A percentile compares a stretch with the other conserved stretches of the same genome.
Conservation (phyloP, 176 grass and related monocot species). For the Typha latifolia region DNA sequence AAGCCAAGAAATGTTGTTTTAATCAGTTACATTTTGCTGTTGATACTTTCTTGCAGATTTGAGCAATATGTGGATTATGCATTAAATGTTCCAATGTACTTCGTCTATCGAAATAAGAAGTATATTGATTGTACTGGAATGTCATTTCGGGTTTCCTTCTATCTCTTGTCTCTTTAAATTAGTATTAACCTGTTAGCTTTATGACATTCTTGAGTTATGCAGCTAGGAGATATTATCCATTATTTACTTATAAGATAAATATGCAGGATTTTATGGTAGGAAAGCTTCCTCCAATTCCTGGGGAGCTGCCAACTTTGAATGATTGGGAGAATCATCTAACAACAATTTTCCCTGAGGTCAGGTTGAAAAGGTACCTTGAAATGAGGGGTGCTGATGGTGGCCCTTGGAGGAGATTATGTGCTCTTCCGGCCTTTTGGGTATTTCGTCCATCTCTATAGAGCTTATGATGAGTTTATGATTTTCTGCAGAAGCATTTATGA, state of each 20-base stretch:
- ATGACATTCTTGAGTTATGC: neutral
- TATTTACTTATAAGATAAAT: constrained; percentile 7
- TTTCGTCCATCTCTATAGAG: constrained; percentile 1
- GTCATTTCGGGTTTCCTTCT: constrained; percentile 81
- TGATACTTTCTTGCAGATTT: constrained; percentile 48
- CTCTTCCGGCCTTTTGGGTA: constrained; percentile 97
- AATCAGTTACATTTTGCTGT: constrained; percentile 1
- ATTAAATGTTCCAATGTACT: constrained; percentile 95
- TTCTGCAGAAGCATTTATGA: neutral
- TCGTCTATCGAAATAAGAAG: constrained; percentile 87
- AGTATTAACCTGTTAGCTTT: constrained; percentile 11
- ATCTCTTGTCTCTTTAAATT: constrained; percentile 13
- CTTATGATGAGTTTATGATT: neutral
- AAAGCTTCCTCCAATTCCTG: constrained; percentile 73
- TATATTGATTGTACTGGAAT: constrained; percentile 91
- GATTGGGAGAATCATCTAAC: constrained; percentile 99
- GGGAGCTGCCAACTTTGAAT: constrained; percentile 84
- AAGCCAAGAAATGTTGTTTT: constrained; percentile 13
- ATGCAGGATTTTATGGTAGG: constrained; percentile 95
- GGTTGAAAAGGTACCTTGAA: constrained; percentile 94
- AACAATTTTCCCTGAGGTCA: constrained; percentile 99
- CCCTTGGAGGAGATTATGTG: constrained; percentile 95
- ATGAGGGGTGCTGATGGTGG: constrained; percentile 99
- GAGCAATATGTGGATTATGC: constrained; percentile 93
- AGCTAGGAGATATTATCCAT: neutral